Evolutionary conservation across 306 rosid species (phyloP), one percentile per base, ranked within the genome.

Genomic region (Gynostemma pentaphyllum): DNA sequence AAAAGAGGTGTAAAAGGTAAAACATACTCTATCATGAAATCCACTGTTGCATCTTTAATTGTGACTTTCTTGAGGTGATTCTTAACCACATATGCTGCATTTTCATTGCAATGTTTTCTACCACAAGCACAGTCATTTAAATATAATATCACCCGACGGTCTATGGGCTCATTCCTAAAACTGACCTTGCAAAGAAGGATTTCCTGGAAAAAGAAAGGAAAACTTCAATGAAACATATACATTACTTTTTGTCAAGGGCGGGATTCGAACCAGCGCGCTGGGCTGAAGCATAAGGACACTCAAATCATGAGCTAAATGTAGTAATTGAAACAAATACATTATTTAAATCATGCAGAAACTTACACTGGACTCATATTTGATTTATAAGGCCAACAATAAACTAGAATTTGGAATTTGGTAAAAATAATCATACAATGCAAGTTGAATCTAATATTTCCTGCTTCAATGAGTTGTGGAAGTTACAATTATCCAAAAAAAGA

Each of bases 21-120:
- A 64, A 80, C 95, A 69, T 88, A 92, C 98, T 92, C 94, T 24
- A 92, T 81, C 78, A 73, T 27, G 72, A 92, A 86, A 67, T 86
- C 90, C 1, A 77, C 76, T 10, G 98, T 89, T n/a, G 75, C 66
- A 68, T 92, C 95, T 78, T 88, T 81, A 62, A 92, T 95, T 70
- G 81, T 83, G 76, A 92, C 87, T 86, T 76, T 85, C 60, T 71
- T 81, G 74, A 92, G 74, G 32, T 84, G 96, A 69, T 80, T 84
- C 78, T 92, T 84, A 13, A 92, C 90, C 72, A 59, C 21, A 81
- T 79, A 92, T 10, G 96, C 95, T 0, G 99, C 99, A 48, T 75
- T 70, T 75, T 92, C 99, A 14, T 66, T 75, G 76, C 99, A 92
- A 66, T 78, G 78, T 51, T 41, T 77, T 71, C 82, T 84, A 47